Percentiles rank a stretch among this genome's conserved stretches.
These are phyloP conservation scores for Vachellia collinsii DNA, from an alignment of 306 rosid species.

Conservation along the genomic window DNA sequence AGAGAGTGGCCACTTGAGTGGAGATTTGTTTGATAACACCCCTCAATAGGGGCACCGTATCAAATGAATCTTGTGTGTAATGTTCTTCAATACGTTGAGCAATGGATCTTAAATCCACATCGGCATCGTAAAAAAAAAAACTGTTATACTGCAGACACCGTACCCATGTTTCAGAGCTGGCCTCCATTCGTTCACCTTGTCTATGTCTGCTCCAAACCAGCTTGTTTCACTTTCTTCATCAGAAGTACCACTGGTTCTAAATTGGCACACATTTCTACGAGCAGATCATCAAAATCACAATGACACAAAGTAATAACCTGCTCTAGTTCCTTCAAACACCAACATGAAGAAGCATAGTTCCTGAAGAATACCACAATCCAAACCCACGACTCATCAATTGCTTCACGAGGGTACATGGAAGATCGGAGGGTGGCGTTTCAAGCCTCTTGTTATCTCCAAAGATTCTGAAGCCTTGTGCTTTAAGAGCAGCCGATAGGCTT, in stretches of 20 bases:
- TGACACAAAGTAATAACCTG: no score
- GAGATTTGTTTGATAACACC: not conserved
- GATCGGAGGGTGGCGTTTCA: not conserved
- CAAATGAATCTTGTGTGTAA: not conserved
- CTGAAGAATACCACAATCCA: not conserved
- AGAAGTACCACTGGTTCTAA: no score
- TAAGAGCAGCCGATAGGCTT: not conserved
- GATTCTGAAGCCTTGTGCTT: not conserved
- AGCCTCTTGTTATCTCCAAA: not conserved
- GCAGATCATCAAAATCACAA: no score
- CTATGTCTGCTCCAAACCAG: not conserved
- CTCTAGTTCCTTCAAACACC: not conserved
- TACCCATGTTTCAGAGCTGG: not conserved
- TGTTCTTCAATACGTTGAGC: no score
- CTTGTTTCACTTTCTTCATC: no score
- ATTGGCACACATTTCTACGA: no score
- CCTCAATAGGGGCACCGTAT: not conserved
- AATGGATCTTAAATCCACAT: no score
- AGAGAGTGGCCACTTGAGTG: not conserved
- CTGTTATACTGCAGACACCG: not conserved
- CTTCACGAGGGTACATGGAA: not conserved
- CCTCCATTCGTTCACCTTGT: not conserved
- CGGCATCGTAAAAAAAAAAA: no score
- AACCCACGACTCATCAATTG: not conserved
- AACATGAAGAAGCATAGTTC: not conserved